Evolutionary conservation across 176 grass and related monocot species (phyloP), one percentile per base, ranked within the genome.

Genomic region (Puya raimondii): DNA sequence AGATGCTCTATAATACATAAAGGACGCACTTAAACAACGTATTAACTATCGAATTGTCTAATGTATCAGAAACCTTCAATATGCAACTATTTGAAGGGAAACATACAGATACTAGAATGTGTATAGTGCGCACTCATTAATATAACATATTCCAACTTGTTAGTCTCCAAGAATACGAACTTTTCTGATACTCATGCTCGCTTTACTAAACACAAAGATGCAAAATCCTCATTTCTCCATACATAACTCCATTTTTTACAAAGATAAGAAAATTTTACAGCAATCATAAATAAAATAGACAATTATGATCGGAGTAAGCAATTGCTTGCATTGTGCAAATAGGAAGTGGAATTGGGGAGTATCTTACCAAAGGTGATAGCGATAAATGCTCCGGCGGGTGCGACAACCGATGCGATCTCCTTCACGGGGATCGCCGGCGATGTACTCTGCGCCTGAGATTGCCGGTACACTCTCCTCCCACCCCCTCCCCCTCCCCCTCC

Each of bases 331-430:
- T 42, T 7, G 50, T 12, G 63, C 58, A 20, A 12, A 10, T 29
- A n/a, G 59, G 11, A 13, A 33, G 51, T 18, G 75, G 64, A 63
- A 83, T 68, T 70, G 10, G 16, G 20, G 69, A 77, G 21, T 61
- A 16, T 20, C 56, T 61, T 92, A 99, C 94, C 87, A 81, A 93
- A 93, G 71, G 81, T 85, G 25, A 83, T 64, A 57, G 69, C 70
- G 48, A 97, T 63, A 53, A 81, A 64, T 3, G 66, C 84, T 12
- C 86, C 94, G 11, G 71, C 81, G 4, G 94, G 89, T 14, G 70
- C 79, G 27, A 78, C 54, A 66, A 84, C 82, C 64, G 81, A 81
- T 9, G 72, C 48, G 52, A 92, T 61, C 52, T 72, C 74, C 48
- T 79, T 80, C 11, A 67, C 53, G 2, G 83, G 72, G 0, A 72